Conservation (phyloP, 768 basidiomycete genomes). For the Brasilioporus rufonigricans region DNA sequence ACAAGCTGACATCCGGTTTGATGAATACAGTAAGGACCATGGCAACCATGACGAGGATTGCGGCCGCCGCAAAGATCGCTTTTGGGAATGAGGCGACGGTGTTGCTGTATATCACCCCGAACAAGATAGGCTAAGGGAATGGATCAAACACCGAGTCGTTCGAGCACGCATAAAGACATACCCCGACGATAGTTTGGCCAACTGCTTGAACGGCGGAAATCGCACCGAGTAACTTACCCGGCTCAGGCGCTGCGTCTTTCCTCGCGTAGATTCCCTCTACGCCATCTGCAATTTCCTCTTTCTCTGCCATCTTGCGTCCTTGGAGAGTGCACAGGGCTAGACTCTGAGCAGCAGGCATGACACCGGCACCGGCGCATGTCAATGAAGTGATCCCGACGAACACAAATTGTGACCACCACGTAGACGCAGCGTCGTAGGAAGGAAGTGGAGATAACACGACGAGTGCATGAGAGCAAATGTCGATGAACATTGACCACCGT, state of each 20-base stretch:
- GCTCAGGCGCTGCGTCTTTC: slow-evolving; percentile 34
- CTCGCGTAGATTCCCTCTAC: neutral
- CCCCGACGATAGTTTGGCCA: slow-evolving; percentile 59
- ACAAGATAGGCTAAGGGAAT: slow-evolving; percentile 58
- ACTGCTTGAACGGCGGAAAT: slow-evolving; percentile 65
- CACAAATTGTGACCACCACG: slow-evolving; percentile 35
- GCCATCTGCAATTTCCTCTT: slow-evolving; percentile 35
- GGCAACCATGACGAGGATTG: slow-evolving; percentile 49
- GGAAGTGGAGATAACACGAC: slow-evolving; percentile 53
- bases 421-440: slow-evolving; percentile 25
- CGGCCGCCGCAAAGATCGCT: slow-evolving; percentile 64
- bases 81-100: slow-evolving; percentile 66
- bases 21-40: slow-evolving; percentile 47
- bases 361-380: slow-evolving; percentile 64
- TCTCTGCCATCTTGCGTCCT: slow-evolving; percentile 23
- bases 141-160: slow-evolving; percentile 9
- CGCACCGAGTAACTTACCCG: slow-evolving; percentile 68
- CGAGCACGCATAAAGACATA: slow-evolving; percentile 18
- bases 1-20: slow-evolving; percentile 30
- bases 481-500: slow-evolving; percentile 61
- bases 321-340: slow-evolving; percentile 68
- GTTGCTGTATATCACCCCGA: slow-evolving; percentile 61
- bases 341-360: slow-evolving; percentile 68
- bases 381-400: slow-evolving; percentile 63
- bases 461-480: slow-evolving; percentile 61